These are phyloP conservation scores for Vigna radiata DNA, from an alignment of 306 rosid genomes.

Conservation along the genomic window DNA sequence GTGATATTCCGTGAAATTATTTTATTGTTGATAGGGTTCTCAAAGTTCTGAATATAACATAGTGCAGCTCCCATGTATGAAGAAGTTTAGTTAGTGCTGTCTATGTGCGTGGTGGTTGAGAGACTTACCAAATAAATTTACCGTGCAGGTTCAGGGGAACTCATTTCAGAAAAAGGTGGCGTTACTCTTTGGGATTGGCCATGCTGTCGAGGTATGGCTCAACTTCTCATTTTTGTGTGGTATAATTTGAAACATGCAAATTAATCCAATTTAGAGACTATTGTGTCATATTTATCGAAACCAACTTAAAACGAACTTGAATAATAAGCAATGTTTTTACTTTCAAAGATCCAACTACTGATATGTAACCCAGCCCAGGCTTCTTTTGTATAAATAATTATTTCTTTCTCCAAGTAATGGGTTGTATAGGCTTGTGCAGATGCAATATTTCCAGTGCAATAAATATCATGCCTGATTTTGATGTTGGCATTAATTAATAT, in stretches of 20 bases:
- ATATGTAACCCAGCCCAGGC: background rate
- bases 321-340: slow-evolving; percentile 27
- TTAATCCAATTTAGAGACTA: slow-evolving; percentile 36
- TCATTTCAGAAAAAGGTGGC: slow-evolving; percentile 88
- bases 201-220: slow-evolving; percentile 70
- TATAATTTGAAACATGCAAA: slow-evolving; percentile 9
- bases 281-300: slow-evolving; percentile 22
- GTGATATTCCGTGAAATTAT: background rate
- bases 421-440: slow-evolving; percentile 16
- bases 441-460: slow-evolving; percentile 8
- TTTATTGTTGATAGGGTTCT: slow-evolving; percentile 17
- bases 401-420: background rate
- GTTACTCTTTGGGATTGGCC: slow-evolving; percentile 75
- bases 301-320: slow-evolving; percentile 20
- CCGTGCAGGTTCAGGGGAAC: slow-evolving; percentile 85
- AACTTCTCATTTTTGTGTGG: background rate
- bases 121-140: slow-evolving; percentile 1
- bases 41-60: background rate
- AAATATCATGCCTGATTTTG: slow-evolving; percentile 15
- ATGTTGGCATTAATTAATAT: slow-evolving; percentile 5
- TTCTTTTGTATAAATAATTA: background rate
- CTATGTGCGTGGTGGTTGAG: slow-evolving; percentile 13
- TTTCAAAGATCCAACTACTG: slow-evolving; percentile 21
- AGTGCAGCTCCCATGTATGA: background rate
- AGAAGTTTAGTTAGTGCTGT: background rate